Evolutionary conservation across 805 yeast species (phyloP).

Genomic region (Metschnikowia lunata): DNA sequence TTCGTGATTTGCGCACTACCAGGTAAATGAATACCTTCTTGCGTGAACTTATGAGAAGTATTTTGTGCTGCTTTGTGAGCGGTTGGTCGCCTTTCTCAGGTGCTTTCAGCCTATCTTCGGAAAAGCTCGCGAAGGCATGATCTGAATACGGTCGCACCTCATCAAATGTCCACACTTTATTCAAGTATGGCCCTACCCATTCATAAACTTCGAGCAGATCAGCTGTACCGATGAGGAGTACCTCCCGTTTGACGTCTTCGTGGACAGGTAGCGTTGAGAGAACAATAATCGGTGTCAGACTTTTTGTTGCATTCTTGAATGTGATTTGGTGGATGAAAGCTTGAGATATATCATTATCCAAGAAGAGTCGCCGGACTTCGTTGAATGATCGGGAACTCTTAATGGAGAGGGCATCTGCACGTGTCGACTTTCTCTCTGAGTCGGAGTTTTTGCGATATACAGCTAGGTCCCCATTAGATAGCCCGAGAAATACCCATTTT

Average conservation of each 20-base stretch:
- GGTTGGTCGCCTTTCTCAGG: background rate
- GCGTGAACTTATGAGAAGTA: slow-evolving; percentile 27
- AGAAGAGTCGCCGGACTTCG: slow-evolving; percentile 21
- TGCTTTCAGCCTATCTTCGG: background rate
- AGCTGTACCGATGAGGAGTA: slow-evolving; percentile 22
- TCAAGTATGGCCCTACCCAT: slow-evolving; percentile 31
- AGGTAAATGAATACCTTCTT: slow-evolving; percentile 28
- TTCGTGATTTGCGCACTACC: slow-evolving; percentile 27
- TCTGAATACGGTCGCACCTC: slow-evolving; percentile 14
- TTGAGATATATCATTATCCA: slow-evolving; percentile 19
- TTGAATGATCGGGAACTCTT: slow-evolving; percentile 22
- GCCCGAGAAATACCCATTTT: slow-evolving; percentile 27
- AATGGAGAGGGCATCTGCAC: slow-evolving; percentile 10
- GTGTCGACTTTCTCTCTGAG: slow-evolving; percentile 7
- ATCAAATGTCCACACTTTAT: slow-evolving; percentile 27
- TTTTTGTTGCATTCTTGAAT: slow-evolving; percentile 19
- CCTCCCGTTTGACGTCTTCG: slow-evolving; percentile 19
- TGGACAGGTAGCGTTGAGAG: slow-evolving; percentile 16
- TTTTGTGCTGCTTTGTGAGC: slow-evolving; percentile 3
- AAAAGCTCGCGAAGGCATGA: background rate
- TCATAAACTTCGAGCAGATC: slow-evolving; percentile 26
- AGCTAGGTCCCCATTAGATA: slow-evolving; percentile 32
- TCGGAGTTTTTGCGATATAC: slow-evolving; percentile 20
- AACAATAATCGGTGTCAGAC: slow-evolving; percentile 17
- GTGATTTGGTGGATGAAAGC: slow-evolving; percentile 19